A percentile compares a stretch with the other conserved stretches of the same genome.
Conservation (phyloP, 371 early-diverging fungal species). For the Syncephalis plumigaleata region DNA sequence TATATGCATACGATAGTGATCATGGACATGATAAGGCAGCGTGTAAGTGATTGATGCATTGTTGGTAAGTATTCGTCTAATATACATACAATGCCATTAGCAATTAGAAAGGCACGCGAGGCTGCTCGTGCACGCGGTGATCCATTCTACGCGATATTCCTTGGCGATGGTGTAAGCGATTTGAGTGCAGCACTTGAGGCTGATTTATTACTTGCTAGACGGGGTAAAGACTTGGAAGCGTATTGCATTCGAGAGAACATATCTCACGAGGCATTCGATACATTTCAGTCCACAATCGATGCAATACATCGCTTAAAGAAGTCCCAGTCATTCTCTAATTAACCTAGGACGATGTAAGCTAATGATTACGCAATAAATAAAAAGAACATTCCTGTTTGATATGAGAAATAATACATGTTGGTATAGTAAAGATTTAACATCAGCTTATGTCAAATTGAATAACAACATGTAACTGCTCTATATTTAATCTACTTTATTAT, state of each 20-base stretch:
- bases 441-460: too few species aligned
- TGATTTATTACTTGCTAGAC: conserved; percentile 35
- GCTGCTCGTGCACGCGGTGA: background rate
- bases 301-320: conserved; percentile 10
- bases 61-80: background rate
- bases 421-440: too few species aligned
- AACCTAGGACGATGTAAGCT: too few species aligned
- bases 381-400: too few species aligned
- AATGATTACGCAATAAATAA: too few species aligned
- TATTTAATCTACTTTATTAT: too few species aligned
- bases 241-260: conserved; percentile 23
- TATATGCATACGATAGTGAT: conserved; percentile 1
- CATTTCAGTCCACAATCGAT: conserved; percentile 11
- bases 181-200: conserved; percentile 37
- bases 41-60: too few species aligned
- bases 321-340: background rate
- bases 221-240: conserved; percentile 30
- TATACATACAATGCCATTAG: conserved; percentile 1
- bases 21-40: conserved; percentile 7
- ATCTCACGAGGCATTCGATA: conserved; percentile 12
- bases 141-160: conserved; percentile 25
- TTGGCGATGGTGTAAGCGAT: conserved; percentile 44
- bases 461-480: too few species aligned
- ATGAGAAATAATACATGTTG: too few species aligned
- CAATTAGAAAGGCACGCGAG: background rate